Conservation (phyloP, 2,329 filamentous ascomycete species). For the Rutstroemia sydowiana region DNA sequence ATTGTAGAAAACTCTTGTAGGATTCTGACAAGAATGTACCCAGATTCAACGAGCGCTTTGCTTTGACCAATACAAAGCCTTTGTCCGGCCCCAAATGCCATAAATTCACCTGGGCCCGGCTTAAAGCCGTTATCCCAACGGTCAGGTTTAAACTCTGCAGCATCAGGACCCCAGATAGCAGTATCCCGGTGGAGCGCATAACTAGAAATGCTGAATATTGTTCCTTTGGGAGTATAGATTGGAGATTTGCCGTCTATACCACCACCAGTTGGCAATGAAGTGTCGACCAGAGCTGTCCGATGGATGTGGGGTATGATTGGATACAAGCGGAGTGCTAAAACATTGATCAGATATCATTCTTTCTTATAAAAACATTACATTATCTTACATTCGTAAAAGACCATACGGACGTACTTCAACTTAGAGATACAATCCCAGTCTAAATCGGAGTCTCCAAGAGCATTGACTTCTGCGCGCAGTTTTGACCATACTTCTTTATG, state of each 20-base stretch:
- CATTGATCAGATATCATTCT: neutral
- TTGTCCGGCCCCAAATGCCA: conserved; percentile 5
- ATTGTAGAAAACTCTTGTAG: conserved; percentile 7
- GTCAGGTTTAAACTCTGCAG: conserved; percentile 32
- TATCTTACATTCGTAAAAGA: conserved; percentile 47
- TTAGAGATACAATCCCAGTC: conserved; percentile 41
- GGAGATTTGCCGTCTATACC: conserved; percentile 28
- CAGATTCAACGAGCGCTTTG: conserved; percentile 9
- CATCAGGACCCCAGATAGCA: conserved; percentile 32
- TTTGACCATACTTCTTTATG: neutral
- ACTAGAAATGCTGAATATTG: conserved; percentile 25
- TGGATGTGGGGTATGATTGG: neutral
- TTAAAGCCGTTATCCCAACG: conserved; percentile 26
- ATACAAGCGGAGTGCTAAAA: neutral
- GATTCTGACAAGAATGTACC: conserved; percentile 11
- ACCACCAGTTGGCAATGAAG: conserved; percentile 31
- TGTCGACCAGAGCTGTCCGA: conserved; percentile 9
- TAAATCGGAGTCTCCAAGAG: conserved; percentile 30
- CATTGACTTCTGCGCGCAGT: neutral
- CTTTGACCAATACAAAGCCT: conserved; percentile 53
- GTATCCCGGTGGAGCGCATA: conserved; percentile 31
- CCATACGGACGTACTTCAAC: conserved; percentile 46
- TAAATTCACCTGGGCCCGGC: neutral
- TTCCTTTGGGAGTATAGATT: conserved; percentile 29
- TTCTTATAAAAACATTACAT: neutral